phyloP scores from a whole-genome alignment of 345 rosid genomes.

The Lepidium didymum region DNA sequence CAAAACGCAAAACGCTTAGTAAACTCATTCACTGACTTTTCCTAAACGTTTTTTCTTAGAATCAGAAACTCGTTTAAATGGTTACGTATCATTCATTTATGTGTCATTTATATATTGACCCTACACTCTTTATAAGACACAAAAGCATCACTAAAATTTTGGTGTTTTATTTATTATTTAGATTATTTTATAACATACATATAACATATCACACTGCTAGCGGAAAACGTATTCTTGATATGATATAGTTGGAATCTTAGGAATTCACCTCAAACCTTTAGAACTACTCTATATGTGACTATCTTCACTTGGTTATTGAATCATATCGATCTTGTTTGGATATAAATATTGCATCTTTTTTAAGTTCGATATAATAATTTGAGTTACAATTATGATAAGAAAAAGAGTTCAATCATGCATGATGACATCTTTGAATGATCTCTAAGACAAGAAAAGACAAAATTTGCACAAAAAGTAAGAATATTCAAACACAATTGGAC shows the following conservation, averaged over 20 bases:
- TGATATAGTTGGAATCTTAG: no score
- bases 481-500: conserved; percentile 23
- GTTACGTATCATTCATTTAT: no score
- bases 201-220: no score
- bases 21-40: background rate
- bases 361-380: background rate
- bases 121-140: background rate
- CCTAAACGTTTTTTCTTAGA: background rate
- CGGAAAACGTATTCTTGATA: no score
- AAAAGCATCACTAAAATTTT: background rate
- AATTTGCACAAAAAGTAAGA: conserved; percentile 24
- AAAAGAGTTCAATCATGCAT: conserved; percentile 22
- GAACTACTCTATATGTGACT: no score
- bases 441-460: conserved; percentile 25
- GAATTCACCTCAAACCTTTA: no score
- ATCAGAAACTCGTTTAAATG: background rate
- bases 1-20: background rate
- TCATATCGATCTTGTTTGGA: no score
- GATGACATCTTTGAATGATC: conserved; percentile 21
- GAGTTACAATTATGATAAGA: conserved; percentile 15
- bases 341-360: background rate
- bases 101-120: no score
- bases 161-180: no score
- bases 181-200: no score
- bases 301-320: no score